A percentile compares a stretch with the other conserved stretches of the same genome.
Evolutionary conservation across 169 alveolate species (phyloP).

Genomic region (Perkinsus chesapeaki): DNA sequence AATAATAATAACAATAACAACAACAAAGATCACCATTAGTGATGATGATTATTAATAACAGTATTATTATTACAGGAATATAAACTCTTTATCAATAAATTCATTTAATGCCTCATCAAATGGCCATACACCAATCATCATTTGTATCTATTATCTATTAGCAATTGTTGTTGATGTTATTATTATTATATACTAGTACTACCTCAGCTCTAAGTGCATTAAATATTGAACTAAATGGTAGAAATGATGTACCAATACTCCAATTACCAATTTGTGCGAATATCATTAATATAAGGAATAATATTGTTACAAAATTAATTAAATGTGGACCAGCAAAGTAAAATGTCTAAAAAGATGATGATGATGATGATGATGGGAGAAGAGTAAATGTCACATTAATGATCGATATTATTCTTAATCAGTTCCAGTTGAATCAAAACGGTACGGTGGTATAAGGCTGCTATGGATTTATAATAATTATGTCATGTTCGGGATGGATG

Average conservation of each 20-base stretch:
- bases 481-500: no score
- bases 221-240: neutral
- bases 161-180: neutral
- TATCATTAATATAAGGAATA: neutral
- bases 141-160: neutral
- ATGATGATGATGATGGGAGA: neutral
- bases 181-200: neutral
- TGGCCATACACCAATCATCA: conserved; percentile 1
- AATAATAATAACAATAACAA: neutral
- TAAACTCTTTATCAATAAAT: neutral
- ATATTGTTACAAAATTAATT: neutral
- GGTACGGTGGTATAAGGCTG: no score
- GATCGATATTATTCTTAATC: neutral
- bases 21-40: neutral
- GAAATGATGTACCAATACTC: neutral
- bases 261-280: neutral
- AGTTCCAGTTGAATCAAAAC: no score
- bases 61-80: neutral
- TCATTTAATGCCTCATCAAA: neutral
- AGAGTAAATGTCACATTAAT: neutral
- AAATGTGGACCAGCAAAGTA: neutral
- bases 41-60: neutral
- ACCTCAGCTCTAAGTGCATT: neutral
- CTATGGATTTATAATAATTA: no score
- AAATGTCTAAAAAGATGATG: neutral